Conservation (phyloP, 78 protist genomes). For the Planoprotostelium fungivorum region DNA sequence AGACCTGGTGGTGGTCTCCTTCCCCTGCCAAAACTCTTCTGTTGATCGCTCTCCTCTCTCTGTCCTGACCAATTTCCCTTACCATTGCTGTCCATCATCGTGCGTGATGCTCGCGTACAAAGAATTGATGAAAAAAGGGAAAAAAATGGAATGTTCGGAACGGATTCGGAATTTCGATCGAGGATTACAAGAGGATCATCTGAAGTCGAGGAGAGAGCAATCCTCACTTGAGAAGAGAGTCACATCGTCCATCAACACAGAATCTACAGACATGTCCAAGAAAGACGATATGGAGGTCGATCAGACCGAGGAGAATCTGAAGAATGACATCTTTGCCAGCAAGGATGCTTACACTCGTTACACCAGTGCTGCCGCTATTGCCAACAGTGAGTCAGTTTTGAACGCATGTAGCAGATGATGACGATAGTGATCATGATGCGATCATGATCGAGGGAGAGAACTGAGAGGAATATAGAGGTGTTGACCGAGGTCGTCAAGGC, state of each 20-base stretch:
- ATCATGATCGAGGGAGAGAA: background rate
- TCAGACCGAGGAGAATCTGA: background rate
- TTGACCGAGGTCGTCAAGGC: conserved; percentile 33
- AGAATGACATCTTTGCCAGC: background rate
- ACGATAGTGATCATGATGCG: background rate
- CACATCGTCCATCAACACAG: background rate
- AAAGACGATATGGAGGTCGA: background rate
- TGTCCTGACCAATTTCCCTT: background rate
- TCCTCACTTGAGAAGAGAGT: no score
- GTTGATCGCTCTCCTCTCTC: background rate
- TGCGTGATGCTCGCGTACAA: no score
- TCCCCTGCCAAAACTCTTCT: background rate
- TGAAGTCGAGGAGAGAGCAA: no score
- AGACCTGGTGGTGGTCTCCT: background rate
- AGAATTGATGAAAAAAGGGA: no score
- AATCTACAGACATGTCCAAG: background rate
- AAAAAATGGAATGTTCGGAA: no score
- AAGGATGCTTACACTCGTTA: conserved; percentile 6
- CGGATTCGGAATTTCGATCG: no score
- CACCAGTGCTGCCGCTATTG: conserved; percentile 30
- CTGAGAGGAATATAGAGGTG: conserved; percentile 7
- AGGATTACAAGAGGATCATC: no score
- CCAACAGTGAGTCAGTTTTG: conserved; percentile 21
- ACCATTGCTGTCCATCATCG: background rate
- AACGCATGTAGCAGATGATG: conserved; percentile 3